Conservation (phyloP, 2,329 filamentous ascomycete species). For the Lachnellula cervina region DNA sequence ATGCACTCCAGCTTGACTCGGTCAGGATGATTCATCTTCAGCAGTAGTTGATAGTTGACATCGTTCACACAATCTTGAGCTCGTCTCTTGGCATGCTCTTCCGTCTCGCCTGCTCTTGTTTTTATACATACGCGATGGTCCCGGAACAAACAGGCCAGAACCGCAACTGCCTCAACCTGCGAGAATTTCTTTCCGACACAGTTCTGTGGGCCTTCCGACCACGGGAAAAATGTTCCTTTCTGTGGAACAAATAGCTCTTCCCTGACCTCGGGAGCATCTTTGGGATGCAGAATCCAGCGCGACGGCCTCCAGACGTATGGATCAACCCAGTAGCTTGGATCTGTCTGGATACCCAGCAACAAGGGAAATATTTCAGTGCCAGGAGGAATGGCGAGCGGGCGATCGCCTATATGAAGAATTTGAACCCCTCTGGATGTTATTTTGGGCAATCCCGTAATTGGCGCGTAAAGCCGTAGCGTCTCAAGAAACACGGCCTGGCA, state of each 20-base stretch:
- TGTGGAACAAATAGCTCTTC: no score
- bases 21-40: no score
- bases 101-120: no score
- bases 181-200: slow-evolving; percentile 1
- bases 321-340: neutral
- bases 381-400: neutral
- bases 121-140: no score
- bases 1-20: no score
- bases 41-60: no score
- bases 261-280: no score
- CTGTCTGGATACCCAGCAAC: neutral
- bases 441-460: slow-evolving; percentile 50
- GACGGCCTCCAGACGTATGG: neutral
- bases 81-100: neutral
- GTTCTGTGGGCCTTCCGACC: neutral
- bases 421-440: neutral
- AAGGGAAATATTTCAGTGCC: neutral
- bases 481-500: slow-evolving; percentile 22
- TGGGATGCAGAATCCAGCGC: neutral
- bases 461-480: slow-evolving; percentile 48
- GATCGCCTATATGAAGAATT: neutral
- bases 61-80: neutral
- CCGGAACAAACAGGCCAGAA: neutral
- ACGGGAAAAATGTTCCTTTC: neutral
- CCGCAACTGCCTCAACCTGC: neutral